Percentiles rank a stretch among this genome's conserved stretches.
Evolutionary conservation across 1,139 yeast genomes (phyloP).

Genomic region (Geotrichum phurueaensis): DNA sequence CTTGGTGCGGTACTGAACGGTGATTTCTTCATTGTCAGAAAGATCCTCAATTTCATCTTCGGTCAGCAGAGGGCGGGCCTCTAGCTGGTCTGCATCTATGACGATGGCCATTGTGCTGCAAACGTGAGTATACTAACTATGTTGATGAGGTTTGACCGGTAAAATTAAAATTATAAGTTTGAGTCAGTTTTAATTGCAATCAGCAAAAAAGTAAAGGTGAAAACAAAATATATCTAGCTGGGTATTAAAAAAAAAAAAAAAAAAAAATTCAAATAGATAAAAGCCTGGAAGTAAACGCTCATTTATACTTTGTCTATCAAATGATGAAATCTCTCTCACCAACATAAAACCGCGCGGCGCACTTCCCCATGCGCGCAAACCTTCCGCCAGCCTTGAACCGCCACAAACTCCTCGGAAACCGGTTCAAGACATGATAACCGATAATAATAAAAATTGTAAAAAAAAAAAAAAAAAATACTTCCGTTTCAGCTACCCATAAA

Average conservation of each 20-base stretch:
- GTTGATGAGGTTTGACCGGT: neutral
- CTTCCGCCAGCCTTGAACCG: neutral
- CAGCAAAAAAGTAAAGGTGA: too few relatives aligned
- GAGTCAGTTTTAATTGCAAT: neutral
- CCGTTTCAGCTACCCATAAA: neutral
- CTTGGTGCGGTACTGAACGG: neutral
- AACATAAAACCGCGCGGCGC: neutral
- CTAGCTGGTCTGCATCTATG: neutral
- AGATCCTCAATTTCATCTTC: neutral
- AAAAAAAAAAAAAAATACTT: too few relatives aligned
- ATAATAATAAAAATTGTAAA: too few relatives aligned
- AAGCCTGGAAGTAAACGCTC: neutral
- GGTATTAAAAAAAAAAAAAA: too few relatives aligned
- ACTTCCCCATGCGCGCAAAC: neutral
- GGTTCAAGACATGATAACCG: neutral
- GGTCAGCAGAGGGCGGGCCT: slow-evolving; percentile 8
- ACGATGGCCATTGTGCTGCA: neutral
- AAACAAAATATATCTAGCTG: too few relatives aligned
- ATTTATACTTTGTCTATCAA: neutral
- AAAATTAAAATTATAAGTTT: too few relatives aligned
- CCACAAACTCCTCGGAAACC: neutral
- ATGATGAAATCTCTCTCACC: neutral
- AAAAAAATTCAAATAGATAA: too few relatives aligned
- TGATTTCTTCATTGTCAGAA: neutral
- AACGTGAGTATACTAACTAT: neutral